Conservation (phyloP, 1,284 basidiomycete genomes). For the Papiliotrema nemorosa region DNA sequence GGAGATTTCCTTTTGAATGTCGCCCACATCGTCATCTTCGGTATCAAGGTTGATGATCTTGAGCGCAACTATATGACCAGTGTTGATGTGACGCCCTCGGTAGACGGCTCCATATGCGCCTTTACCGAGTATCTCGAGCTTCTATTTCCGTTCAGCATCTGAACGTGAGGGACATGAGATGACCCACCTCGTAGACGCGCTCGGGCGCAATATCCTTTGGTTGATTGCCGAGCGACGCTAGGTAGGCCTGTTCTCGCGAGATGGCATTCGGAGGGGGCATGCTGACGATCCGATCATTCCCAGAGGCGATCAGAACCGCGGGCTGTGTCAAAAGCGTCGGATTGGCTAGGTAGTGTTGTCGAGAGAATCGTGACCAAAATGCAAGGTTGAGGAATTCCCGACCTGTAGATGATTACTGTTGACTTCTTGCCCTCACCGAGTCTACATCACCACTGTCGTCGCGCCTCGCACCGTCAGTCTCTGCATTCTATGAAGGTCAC, state of each 20-base stretch:
- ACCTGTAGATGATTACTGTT: too few species aligned
- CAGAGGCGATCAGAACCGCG: not conserved
- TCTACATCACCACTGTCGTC: too few species aligned
- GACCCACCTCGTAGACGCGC: conserved; percentile 38
- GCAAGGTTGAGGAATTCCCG: too few species aligned
- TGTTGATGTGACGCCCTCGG: conserved; percentile 78
- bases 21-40: conserved; percentile 90
- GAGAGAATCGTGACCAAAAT: too few species aligned
- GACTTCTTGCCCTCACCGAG: not conserved
- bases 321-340: not conserved
- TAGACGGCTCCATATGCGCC: conserved; percentile 96
- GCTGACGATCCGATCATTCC: not conserved
- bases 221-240: conserved; percentile 33
- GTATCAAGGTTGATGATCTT: conserved; percentile 99
- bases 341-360: too few species aligned
- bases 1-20: conserved; percentile 94
- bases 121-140: conserved; percentile 80
- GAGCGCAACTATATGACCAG: conserved; percentile 84
- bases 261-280: conserved; percentile 9
- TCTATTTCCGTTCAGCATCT: conserved; percentile 37
- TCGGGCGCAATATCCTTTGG: conserved; percentile 43
- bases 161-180: not conserved
- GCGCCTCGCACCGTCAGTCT: too few species aligned
- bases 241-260: conserved; percentile 40
- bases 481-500: conserved; percentile 41